Base-by-base conservation (phyloP, 1,139 yeast genomes). In the Pichia sp. region DNA sequence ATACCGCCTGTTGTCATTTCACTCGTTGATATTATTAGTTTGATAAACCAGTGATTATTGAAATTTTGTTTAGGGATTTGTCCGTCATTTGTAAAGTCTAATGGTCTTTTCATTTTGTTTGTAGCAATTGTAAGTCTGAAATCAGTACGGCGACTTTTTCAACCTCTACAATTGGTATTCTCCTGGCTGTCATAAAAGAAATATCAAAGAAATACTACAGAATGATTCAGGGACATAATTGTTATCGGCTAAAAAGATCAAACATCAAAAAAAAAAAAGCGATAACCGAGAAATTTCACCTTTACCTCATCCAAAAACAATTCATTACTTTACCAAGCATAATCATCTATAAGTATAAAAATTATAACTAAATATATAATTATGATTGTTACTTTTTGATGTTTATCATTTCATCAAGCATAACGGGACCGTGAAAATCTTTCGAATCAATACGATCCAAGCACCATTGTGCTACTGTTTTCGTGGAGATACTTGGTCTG, bases 401-500 rank as follows among this genome's bases (percentile, higher is more conserved):
- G 39, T 53, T 53, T 5, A 55, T 43, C 59, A 80, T 69, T 42
- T 79, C 80, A 36, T 81, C 84, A 50, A 84, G 63, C 1, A 73
- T 59, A 2, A 85, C 78, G 6, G 82, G 77, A 0, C 92, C 94
- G 22, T 65, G 67, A 53, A 77, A 75, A 2, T 62, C 63, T 0
- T 63, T 61, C 48, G 80, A 79, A 20, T 72, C 72, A 36, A 86
- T 66, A 39, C 78, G 79, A 42, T 79, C 76, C 29, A 80, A 69
- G 3, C 82, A 69, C 42, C 78, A 77, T 43, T 68, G 62, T 0
- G 92, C 87, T 2, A 88, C 95, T 39, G 73, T 70, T 54, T 82
- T 85, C 0, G 88, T 85, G 1, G 87, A 74, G 3, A 85, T 69
- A 0, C 85, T 70, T 0, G 92, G 92, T 53, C 86, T 72, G 0